These are phyloP conservation scores for Colletotrichum sp. DNA, from an alignment of 2,329 filamentous ascomycete genomes.

Conservation along the genomic window DNA sequence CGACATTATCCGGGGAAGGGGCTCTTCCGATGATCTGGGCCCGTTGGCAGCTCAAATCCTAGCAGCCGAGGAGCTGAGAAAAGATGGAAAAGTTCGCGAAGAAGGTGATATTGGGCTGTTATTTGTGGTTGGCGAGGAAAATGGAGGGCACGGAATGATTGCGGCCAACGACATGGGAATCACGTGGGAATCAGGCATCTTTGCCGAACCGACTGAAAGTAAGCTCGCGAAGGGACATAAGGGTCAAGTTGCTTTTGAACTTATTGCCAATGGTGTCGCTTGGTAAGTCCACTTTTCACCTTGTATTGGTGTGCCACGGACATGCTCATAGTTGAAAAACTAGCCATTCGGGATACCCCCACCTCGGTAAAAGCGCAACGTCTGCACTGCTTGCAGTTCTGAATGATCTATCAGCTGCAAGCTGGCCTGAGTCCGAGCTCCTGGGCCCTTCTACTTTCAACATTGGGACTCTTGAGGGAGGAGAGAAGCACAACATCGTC, in stretches of 20 bases:
- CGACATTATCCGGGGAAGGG: conserved; percentile 51
- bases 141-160: conserved; percentile 27
- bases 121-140: conserved; percentile 30
- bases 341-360: conserved; percentile 40
- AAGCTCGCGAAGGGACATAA: conserved; percentile 30
- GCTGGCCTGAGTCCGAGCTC: conserved; percentile 38
- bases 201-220: conserved; percentile 30
- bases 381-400: conserved; percentile 35
- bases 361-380: conserved; percentile 37
- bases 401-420: conserved; percentile 32
- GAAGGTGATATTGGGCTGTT: conserved; percentile 26
- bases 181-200: conserved; percentile 32
- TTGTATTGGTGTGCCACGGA: not conserved
- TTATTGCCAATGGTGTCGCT: conserved; percentile 31
- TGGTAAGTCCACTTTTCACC: conserved; percentile 22
- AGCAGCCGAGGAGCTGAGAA: conserved; percentile 23
- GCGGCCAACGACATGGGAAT: conserved; percentile 43
- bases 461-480: conserved; percentile 41
- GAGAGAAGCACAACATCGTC: conserved; percentile 43
- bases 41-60: conserved; percentile 33
- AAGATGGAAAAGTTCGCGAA: conserved; percentile 8
- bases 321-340: not conserved
- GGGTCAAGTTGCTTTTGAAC: conserved; percentile 31
- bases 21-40: conserved; percentile 39
- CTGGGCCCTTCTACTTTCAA: conserved; percentile 45